These are phyloP conservation scores for Noccaea caerulescens DNA, from an alignment of 345 rosid species.

Conservation along the genomic window DNA sequence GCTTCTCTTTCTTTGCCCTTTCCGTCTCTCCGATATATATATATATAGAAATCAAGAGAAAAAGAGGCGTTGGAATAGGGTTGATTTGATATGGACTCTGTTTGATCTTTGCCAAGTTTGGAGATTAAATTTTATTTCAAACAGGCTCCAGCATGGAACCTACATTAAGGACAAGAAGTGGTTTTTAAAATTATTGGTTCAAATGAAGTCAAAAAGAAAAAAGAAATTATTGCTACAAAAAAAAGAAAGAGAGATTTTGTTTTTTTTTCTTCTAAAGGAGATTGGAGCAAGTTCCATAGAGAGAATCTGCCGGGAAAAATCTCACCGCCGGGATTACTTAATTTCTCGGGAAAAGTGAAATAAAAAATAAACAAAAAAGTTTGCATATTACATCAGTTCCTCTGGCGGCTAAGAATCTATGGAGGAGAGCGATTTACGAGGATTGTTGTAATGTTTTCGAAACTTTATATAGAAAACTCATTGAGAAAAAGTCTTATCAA, in stretches of 20 bases:
- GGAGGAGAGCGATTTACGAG: conserved; percentile 30
- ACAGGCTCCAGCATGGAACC: conserved; percentile 37
- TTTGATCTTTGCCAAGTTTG: conserved; percentile 32
- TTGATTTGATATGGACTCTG: conserved; percentile 20
- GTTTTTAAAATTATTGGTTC: conserved; percentile 25
- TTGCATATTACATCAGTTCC: conserved; percentile 15
- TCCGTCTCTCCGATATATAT: conserved; percentile 11
- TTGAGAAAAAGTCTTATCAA: background rate
- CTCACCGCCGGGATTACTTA: conserved; percentile 27
- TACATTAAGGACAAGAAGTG: conserved; percentile 30
- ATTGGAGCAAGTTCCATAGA: conserved; percentile 32
- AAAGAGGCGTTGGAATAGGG: conserved; percentile 26
- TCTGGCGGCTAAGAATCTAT: conserved; percentile 25
- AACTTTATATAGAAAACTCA: conserved; percentile 18
- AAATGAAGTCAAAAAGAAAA: background rate
- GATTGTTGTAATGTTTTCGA: conserved; percentile 18
- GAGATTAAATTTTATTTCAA: conserved; percentile 17
- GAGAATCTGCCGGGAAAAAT: conserved; percentile 33
- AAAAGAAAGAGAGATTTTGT: background rate
- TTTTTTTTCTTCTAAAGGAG: background rate
- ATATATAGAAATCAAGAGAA: conserved; percentile 24
- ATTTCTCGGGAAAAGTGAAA: conserved; percentile 19
- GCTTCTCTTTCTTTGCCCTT: conserved; percentile 20
- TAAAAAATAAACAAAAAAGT: too few species aligned
- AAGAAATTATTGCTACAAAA: background rate